phyloP scores from a whole-genome alignment of 208 protist genomes.

The Naegleria lovaniensis region DNA sequence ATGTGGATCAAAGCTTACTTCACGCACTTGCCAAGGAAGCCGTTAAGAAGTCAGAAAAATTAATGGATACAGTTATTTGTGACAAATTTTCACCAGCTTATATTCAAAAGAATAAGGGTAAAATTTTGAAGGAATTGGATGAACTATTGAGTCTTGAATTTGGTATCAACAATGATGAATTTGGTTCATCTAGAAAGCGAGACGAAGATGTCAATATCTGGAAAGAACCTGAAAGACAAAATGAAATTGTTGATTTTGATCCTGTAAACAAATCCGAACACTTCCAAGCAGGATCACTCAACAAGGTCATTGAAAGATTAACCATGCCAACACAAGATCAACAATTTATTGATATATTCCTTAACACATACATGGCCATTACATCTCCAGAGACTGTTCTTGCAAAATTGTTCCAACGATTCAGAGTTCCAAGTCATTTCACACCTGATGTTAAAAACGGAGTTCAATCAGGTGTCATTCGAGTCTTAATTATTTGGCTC shows the following conservation, averaged over 20 bases:
- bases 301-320: neutral
- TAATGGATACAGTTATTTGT: neutral
- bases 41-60: neutral
- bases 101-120: neutral
- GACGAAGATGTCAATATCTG: neutral
- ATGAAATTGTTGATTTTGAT: conserved; percentile 5
- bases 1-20: conserved; percentile 16
- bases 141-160: neutral
- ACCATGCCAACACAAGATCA: neutral
- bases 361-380: neutral
- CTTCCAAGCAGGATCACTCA: conserved; percentile 15
- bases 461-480: neutral
- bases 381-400: neutral
- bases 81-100: neutral
- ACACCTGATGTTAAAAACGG: neutral
- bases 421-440: neutral
- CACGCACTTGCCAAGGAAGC: neutral
- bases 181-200: neutral
- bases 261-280: neutral
- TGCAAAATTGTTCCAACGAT: neutral
- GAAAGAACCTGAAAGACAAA: neutral
- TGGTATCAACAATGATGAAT: neutral
- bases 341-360: neutral
- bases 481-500: neutral
- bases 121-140: neutral